phyloP scores from a whole-genome alignment of 2,329 filamentous ascomycete species.

The Pseudocercospora fijiensis region DNA sequence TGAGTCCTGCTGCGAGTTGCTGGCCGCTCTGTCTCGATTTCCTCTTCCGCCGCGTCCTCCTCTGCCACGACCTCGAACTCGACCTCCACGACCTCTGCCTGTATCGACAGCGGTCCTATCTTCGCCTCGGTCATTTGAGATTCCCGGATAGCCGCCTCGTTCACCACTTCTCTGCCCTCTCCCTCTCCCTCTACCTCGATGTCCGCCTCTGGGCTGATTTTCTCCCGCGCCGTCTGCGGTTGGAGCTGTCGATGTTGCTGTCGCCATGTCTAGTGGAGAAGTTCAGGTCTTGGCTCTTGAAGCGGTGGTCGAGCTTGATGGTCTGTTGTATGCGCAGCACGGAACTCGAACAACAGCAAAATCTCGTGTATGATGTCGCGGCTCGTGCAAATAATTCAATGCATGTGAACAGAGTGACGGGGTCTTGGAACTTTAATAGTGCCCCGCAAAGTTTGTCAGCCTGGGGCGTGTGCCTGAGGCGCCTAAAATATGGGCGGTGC shows the following conservation, averaged over 20 bases:
- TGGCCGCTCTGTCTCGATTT: constrained; percentile 38
- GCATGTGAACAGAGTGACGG: not conserved
- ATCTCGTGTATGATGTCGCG: not conserved
- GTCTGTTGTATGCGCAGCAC: not conserved
- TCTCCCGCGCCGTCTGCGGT: constrained; percentile 12
- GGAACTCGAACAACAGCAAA: not conserved
- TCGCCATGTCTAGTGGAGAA: constrained; percentile 13
- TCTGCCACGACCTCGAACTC: constrained; percentile 32
- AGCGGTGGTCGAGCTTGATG: not conserved
- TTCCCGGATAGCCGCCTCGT: constrained; percentile 15
- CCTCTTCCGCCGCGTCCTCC: constrained; percentile 40
- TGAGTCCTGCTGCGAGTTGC: constrained; percentile 30
- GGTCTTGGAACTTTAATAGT: not conserved
- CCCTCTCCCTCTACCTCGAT: constrained; percentile 28
- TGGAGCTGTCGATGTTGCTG: constrained; percentile 15
- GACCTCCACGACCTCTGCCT: constrained; percentile 18
- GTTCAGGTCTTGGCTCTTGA: not conserved
- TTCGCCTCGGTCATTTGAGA: constrained; percentile 16
- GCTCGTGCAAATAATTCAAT: not conserved
- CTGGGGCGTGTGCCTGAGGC: not conserved
- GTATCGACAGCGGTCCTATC: constrained; percentile 16
- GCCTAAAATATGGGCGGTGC: not conserved
- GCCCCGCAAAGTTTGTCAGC: not conserved
- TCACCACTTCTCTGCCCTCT: constrained; percentile 21
- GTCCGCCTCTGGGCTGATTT: constrained; percentile 17